A percentile compares a stretch with the other conserved stretches of the same genome.
phyloP scores from a whole-genome alignment of 2,329 filamentous ascomycete species.

The Tolypocladium ovalisporum region DNA sequence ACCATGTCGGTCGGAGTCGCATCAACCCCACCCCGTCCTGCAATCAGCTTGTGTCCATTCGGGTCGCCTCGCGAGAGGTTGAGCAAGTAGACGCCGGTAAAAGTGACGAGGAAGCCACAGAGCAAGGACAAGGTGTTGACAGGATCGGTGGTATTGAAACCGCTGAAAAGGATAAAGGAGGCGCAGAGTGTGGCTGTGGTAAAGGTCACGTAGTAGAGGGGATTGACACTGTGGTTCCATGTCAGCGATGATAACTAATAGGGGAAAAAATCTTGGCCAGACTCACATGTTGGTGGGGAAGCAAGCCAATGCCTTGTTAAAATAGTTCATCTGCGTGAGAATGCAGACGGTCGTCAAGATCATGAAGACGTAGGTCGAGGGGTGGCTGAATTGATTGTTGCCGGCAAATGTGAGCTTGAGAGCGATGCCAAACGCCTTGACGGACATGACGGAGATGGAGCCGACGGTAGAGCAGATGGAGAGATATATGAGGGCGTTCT shows the following conservation, averaged over 20 bases:
- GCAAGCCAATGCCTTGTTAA: constrained; percentile 95
- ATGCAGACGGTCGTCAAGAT: constrained; percentile 92
- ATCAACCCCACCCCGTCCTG: constrained; percentile 53
- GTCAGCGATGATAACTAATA: constrained; percentile 4
- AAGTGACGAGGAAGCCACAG: constrained; percentile 88
- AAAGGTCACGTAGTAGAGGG: constrained; percentile 95
- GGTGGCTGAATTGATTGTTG: constrained; percentile 89
- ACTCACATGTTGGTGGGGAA: constrained; percentile 95
- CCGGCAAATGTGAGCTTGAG: constrained; percentile 88
- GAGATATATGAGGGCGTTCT: constrained; percentile 90
- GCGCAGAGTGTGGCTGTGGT: constrained; percentile 89
- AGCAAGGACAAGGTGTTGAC: constrained; percentile 89
- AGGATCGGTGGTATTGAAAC: constrained; percentile 88
- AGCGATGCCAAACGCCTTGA: constrained; percentile 97
- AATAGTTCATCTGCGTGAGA: constrained; percentile 99
- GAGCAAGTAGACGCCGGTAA: constrained; percentile 87
- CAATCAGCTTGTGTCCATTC: constrained; percentile 58
- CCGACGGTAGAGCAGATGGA: constrained; percentile 97
- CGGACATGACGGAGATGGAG: constrained; percentile 96
- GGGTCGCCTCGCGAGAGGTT: constrained; percentile 93
- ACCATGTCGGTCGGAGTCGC: constrained; percentile 86
- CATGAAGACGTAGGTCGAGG: constrained; percentile 94
- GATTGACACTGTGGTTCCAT: constrained; percentile 64
- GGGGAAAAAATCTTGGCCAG: background rate
- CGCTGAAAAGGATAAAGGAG: constrained; percentile 90